A percentile compares a stretch with the other conserved stretches of the same genome.
Evolutionary conservation across 2,329 filamentous ascomycete species (phyloP).

Genomic region (Cercospora zeina): DNA sequence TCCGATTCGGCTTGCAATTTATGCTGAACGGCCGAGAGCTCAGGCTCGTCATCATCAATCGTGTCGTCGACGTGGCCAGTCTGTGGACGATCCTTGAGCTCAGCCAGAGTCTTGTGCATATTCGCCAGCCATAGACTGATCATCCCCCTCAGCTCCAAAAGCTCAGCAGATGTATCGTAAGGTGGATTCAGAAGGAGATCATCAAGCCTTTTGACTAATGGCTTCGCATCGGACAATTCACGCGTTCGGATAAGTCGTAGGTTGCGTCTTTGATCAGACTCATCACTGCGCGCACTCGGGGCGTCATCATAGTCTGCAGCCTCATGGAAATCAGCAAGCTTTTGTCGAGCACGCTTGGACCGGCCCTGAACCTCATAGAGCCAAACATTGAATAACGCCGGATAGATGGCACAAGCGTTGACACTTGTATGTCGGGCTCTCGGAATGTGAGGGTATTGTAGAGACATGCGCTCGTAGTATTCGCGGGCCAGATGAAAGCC

Average conservation of each 20-base stretch:
- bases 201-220: constrained; percentile 70
- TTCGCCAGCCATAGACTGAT: constrained; percentile 74
- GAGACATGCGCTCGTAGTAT: constrained; percentile 77
- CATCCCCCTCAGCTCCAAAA: constrained; percentile 72
- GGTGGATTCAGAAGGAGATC: constrained; percentile 67
- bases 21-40: constrained; percentile 14
- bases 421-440: constrained; percentile 56
- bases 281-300: constrained; percentile 10
- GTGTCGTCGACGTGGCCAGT: not conserved
- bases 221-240: constrained; percentile 60
- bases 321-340: constrained; percentile 21
- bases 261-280: constrained; percentile 36
- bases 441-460: constrained; percentile 71
- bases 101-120: constrained; percentile 45
- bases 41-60: constrained; percentile 1
- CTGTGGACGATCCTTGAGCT: not conserved
- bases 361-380: constrained; percentile 68
- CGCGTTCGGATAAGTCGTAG: constrained; percentile 15
- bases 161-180: constrained; percentile 65
- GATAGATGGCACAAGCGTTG: constrained; percentile 75
- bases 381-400: constrained; percentile 77
- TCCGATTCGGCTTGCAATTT: constrained; percentile 16
- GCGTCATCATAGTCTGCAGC: constrained; percentile 12
- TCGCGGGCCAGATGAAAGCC: constrained; percentile 60
- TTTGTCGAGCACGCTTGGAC: constrained; percentile 52